Base-by-base conservation (phyloP, 805 yeast species). In the Wickerhamiella sergipiensis region DNA sequence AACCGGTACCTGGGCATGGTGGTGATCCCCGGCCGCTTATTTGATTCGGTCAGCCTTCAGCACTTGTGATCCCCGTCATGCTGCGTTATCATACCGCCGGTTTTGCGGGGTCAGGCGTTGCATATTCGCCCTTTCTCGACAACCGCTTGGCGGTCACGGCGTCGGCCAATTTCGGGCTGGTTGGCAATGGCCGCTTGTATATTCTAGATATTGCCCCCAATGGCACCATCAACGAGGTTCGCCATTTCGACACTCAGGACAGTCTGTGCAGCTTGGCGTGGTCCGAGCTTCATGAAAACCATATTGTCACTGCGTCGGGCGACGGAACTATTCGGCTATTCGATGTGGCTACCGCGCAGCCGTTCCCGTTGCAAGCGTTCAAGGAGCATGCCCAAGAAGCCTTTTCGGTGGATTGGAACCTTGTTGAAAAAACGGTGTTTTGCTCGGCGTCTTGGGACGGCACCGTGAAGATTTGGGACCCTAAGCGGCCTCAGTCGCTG, bases 401-500 rank as follows among this genome's bases (percentile, higher is more conserved):
- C 9, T 81, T 83, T 54, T 74, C 82, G 17, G 77, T 84, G 36
- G 77, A 78, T 59, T 84, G 92, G 92, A 83, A 81, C 61, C 62
- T 81, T 53, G 76, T 79, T 3, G 83, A 80, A 55, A 84, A 87
- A 66, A 61, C 74, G 4, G 71, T 71, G 17, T 85, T 90, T 65
- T 79, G 83, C 40, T 75, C 90, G 18, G 76, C 89, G 24, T 83
- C 95, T 8, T 90, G 97, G 97, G 97, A 90, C 64, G 95, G 97
- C 0, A 70, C 83, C 0, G 76, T 89, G 39, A 86, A 85, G 64
- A 48, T 65, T n/a, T 66, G 69, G 69, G 52, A 55, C 17, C 62
- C 65, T 0, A 50, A 45, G n/a, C 55, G 53, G 4, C 45, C 59
- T 9, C 70, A 59, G 62, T 66, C 43, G 13, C 19, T 21, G 10